Conservation (phyloP, 495 filamentous ascomycete genomes). For the Penicillium argentinense region DNA sequence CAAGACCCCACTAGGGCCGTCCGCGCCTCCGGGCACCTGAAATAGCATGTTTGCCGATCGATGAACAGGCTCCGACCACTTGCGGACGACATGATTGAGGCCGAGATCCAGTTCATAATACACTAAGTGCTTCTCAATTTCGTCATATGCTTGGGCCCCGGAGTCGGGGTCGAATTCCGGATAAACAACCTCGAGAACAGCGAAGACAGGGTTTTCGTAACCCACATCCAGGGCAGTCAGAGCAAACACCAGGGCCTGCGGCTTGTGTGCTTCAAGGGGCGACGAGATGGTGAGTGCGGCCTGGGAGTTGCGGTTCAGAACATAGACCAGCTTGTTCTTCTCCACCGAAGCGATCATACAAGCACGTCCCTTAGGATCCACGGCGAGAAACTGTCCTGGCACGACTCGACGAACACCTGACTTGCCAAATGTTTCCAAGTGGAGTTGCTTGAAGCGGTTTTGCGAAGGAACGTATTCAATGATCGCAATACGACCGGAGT, state of each 20-base stretch:
- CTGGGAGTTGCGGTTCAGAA: constrained; percentile 92
- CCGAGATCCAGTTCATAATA: constrained; percentile 98
- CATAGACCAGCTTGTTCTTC: constrained; percentile 99
- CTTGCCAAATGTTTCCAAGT: constrained; percentile 97
- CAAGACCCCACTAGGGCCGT: constrained; percentile 91
- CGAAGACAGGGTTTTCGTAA: constrained; percentile 96
- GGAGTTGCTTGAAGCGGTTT: constrained; percentile 85
- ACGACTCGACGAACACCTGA: constrained; percentile 93
- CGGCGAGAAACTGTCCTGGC: constrained; percentile 91
- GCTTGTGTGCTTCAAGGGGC: constrained; percentile 93
- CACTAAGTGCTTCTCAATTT: constrained; percentile 85
- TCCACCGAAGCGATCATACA: constrained; percentile 92
- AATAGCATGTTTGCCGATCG: constrained; percentile 87
- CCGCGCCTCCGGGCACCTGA: constrained; percentile 90
- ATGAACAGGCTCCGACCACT: constrained; percentile 92
- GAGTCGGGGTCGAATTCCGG: constrained; percentile 88
- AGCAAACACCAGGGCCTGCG: constrained; percentile 88
- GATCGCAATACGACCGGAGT: constrained; percentile 92
- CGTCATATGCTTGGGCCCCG: constrained; percentile 75
- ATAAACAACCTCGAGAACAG: constrained; percentile 91
- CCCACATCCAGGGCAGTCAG: constrained; percentile 87
- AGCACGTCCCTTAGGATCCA: constrained; percentile 92
- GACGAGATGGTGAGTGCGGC: constrained; percentile 95
- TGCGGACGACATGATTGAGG: constrained; percentile 93
- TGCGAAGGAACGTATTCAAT: constrained; percentile 86